phyloP scores from a whole-genome alignment of 352 stramenopile genomes.

The Pythium folliculosum region DNA sequence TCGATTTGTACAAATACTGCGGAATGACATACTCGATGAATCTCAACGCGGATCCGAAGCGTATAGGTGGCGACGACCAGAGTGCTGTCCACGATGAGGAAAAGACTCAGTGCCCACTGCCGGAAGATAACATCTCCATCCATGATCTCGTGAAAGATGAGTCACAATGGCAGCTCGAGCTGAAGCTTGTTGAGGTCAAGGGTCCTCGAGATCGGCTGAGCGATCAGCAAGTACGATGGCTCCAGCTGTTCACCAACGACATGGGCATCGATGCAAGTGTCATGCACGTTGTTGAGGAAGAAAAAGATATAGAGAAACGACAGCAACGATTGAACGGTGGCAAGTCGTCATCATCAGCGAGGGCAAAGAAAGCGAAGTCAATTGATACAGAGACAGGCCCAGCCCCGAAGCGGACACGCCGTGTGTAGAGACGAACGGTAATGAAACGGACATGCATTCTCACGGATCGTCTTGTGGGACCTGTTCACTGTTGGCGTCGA shows the following conservation, averaged over 20 bases:
- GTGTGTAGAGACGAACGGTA: neutral
- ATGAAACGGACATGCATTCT: neutral
- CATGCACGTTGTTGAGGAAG: constrained; percentile 75
- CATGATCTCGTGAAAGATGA: neutral
- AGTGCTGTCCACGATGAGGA: neutral
- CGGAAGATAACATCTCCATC: neutral
- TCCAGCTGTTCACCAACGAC: constrained; percentile 61
- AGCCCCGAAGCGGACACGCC: constrained; percentile 2
- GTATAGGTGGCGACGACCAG: neutral
- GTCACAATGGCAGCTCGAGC: constrained; percentile 6
- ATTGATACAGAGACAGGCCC: neutral
- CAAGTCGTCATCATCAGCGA: neutral
- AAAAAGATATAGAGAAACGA: constrained; percentile 35
- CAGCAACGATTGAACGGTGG: constrained; percentile 26
- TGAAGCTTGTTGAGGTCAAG: constrained; percentile 89
- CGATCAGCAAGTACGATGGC: constrained; percentile 82
- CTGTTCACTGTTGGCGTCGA: constrained; percentile 4
- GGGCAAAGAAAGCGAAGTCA: constrained; percentile 7
- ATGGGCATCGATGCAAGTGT: constrained; percentile 61
- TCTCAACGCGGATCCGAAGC: constrained; percentile 22
- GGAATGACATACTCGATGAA: constrained; percentile 58
- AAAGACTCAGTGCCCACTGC: neutral
- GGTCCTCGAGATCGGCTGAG: constrained; percentile 80
- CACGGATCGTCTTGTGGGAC: constrained; percentile 19
- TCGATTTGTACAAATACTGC: constrained; percentile 52